Conservation (phyloP, 1,284 basidiomycete species). For the Malassezia nana region DNA sequence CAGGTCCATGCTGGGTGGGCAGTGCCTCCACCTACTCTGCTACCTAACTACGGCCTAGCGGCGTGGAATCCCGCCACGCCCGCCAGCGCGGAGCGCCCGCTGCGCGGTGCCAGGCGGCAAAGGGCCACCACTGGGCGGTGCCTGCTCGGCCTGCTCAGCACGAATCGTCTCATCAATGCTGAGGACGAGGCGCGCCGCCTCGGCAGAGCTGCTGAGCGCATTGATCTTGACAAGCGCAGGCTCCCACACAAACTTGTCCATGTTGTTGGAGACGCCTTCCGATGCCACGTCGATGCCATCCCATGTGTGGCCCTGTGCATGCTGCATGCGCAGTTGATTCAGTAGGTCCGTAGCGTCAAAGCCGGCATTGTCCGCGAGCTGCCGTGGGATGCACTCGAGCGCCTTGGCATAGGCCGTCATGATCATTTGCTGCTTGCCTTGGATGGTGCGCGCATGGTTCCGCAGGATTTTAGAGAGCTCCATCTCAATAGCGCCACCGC, state of each 20-base stretch:
- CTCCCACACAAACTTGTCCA: conserved; percentile 96
- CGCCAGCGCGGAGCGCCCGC: conserved; percentile 29
- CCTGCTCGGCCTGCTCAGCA: conserved; percentile 36
- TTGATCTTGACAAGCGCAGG: conserved; percentile 91
- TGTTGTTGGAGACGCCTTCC: conserved; percentile 77
- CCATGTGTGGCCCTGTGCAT: conserved; percentile 76
- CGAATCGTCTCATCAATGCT: conserved; percentile 46
- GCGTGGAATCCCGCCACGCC: conserved; percentile 21
- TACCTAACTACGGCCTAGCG: conserved; percentile 2
- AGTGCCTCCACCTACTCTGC: background rate
- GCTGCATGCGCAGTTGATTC: conserved; percentile 94
- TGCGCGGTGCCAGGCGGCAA: conserved; percentile 42
- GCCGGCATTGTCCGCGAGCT: conserved; percentile 97
- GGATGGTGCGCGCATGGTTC: conserved; percentile 78
- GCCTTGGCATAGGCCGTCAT: conserved; percentile 93
- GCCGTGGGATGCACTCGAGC: conserved; percentile 91
- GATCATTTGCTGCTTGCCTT: conserved; percentile 91
- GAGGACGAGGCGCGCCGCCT: conserved; percentile 83
- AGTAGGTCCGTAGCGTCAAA: conserved; percentile 94
- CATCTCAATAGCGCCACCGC: conserved; percentile 98
- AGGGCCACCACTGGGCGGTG: conserved; percentile 13
- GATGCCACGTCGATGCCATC: conserved; percentile 91
- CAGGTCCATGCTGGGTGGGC: background rate
- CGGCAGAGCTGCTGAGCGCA: conserved; percentile 83
- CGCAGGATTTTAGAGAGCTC: conserved; percentile 87